Evolutionary conservation across 1,284 basidiomycete genomes (phyloP), one percentile per base, ranked within the genome.

Genomic region (Athelia psychrophila): DNA sequence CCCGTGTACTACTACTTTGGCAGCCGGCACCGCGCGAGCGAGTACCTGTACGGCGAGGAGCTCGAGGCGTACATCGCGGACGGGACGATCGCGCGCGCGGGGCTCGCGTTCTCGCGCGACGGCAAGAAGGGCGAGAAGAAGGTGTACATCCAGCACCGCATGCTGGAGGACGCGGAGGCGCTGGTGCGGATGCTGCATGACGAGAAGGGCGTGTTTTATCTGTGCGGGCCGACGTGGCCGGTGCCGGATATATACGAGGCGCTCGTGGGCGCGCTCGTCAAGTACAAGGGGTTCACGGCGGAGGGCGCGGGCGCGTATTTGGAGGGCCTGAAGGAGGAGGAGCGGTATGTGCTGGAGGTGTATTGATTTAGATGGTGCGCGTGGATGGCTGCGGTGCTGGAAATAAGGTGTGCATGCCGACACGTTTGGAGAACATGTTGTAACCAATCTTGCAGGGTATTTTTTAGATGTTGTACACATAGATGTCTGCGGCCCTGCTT

Each of bases 61-160:
- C 85, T 92, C 59, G 89, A 92, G 66, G 86, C 89, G 4, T 92
- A 83, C 66, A 84, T 97, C 51, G 75, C 83, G 13, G 91, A 93
- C 60, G 85, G 88, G 47, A 77, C 95, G 56, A 88, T 98, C 69
- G 86, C 91, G 30, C 87, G 87, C 62, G 88, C 93, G 25, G 95
- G 97, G 22, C 81, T 99, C 47, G 97, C 97, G 22, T 99, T 99
- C 80, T 98, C 96, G 44, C 88, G 97, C 60, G 97, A 99, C 70
- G 38, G 33, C 12, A n/a, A n/a, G n/a, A n/a, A n/a, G n/a, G 27
- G 27, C 27, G n/a, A 9, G 84, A 81, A 88, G 68, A 99, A 99
- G 74, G 87, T 97, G 46, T 99, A 99, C 73, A 99, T 99, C 65
- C 96, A 99, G 72, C 92, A 99, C 79, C 95, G 93, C 80, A 99